These are phyloP conservation scores for Zoysia japonica DNA, from an alignment of 176 grass and related monocot species.

Conservation along the genomic window DNA sequence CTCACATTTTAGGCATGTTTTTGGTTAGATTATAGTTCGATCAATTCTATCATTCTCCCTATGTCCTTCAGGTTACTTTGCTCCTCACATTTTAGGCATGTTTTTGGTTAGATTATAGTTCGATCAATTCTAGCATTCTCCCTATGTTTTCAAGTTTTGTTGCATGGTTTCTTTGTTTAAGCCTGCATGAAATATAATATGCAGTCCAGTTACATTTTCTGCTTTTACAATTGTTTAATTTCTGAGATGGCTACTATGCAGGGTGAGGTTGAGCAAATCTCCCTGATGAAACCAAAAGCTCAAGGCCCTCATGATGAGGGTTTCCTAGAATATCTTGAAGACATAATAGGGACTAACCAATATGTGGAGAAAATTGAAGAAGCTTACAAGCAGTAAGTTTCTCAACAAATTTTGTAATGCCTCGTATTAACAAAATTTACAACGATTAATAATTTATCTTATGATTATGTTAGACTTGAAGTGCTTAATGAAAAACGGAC, in stretches of 20 bases:
- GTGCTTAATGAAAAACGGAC: slow-evolving; percentile 86
- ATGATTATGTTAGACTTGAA: slow-evolving; percentile 64
- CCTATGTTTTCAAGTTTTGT: slow-evolving; percentile 2
- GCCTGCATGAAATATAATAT: neutral
- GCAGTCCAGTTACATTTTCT: slow-evolving; percentile 1
- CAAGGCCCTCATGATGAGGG: slow-evolving; percentile 96
- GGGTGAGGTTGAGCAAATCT: slow-evolving; percentile 99
- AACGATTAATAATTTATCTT: slow-evolving; percentile 38
- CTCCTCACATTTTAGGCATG: slow-evolving; percentile 28
- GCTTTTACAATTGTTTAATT: slow-evolving; percentile 28
- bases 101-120: slow-evolving; percentile 1
- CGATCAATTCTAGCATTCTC: neutral
- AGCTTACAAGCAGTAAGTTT: slow-evolving; percentile 90
- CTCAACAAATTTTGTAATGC: slow-evolving; percentile 2
- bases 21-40: slow-evolving; percentile 4
- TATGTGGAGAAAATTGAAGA: slow-evolving; percentile 98
- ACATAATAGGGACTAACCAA: slow-evolving; percentile 94
- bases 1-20: slow-evolving; percentile 30
- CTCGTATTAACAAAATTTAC: slow-evolving; percentile 19
- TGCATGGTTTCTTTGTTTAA: slow-evolving; percentile 15
- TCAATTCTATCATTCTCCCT: neutral
- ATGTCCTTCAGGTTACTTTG: slow-evolving; percentile 61
- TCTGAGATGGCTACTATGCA: slow-evolving; percentile 41
- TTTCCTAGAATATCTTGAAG: slow-evolving; percentile 97
- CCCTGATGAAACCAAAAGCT: slow-evolving; percentile 94